Conservation (phyloP, 2,329 filamentous ascomycete genomes). For the Verticillium klebahnii region DNA sequence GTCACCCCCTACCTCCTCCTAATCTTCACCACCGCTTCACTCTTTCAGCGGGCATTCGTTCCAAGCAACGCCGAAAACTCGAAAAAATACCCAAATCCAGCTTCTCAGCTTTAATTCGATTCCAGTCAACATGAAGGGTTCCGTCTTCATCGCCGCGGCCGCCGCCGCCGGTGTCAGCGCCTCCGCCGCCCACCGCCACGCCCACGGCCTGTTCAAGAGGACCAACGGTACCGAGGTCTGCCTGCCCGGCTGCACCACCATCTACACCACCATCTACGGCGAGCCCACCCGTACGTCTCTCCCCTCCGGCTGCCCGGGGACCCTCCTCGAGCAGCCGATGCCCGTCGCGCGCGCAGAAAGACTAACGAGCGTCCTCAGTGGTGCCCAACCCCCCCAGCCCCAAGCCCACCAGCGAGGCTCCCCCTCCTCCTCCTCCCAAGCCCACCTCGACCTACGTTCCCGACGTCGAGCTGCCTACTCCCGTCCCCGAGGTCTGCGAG, state of each 20-base stretch:
- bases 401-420: constrained; percentile 16
- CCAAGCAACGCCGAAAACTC: constrained; percentile 20
- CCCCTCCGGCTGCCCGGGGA: not conserved
- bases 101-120: constrained; percentile 20
- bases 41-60: constrained; percentile 85
- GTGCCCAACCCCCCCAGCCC: constrained; percentile 31
- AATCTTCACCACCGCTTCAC: constrained; percentile 65
- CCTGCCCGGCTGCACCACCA: constrained; percentile 63
- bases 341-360: constrained; percentile 2
- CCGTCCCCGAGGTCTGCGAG: constrained; percentile 48
- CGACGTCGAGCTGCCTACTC: constrained; percentile 46
- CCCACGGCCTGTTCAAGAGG: constrained; percentile 56
- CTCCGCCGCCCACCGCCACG: constrained; percentile 56
- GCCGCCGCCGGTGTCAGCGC: constrained; percentile 55
- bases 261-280: constrained; percentile 67
- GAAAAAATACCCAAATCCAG: constrained; percentile 19
- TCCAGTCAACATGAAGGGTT: constrained; percentile 67
- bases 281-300: constrained; percentile 55
- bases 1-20: constrained; percentile 30
- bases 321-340: no score
- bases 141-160: constrained; percentile 60
- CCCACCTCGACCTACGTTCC: constrained; percentile 34
- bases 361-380: constrained; percentile 19
- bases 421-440: constrained; percentile 18
- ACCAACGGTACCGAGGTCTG: constrained; percentile 45